Evolutionary conservation across 2,329 filamentous ascomycete species (phyloP), one percentile per base, ranked within the genome.

Genomic region (Sphaerulina musiva): DNA sequence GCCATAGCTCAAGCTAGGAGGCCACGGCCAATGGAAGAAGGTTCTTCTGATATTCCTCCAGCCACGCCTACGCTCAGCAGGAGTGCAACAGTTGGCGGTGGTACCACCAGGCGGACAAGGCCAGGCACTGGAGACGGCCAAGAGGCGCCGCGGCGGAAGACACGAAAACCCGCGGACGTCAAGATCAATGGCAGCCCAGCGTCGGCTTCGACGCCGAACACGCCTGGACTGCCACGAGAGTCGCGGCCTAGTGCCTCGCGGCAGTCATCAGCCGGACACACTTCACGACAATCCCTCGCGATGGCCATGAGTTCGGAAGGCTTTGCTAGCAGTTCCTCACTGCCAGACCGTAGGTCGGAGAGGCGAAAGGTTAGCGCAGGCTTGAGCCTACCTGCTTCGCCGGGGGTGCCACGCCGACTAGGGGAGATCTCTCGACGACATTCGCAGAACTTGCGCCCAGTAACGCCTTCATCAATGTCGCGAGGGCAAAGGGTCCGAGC

Each of bases 1-100:
- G 89, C 88, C 44, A 83, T 93, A 64, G 87, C 87, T 14, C 88
- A 93, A 72, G 87, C 88, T 44, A 79, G 87, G 57, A 89, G 87
- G 69, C 86, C 87, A 14, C 80, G 86, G 59, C 80, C 80, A 4
- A 73, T 78, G 7, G 78, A 80, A 59, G 79, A 85, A 63, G 78
- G 79, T 42, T 80, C 84, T 64, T 78, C 80, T 45, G 84, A 87
- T 62, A 73, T 78, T 36, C 73, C 70, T 54, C 75, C 72, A 62
- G 76, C 72, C 68, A 74, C 70, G 60, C 78, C 77, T 64, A 84
- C 82, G 68, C 75, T 86, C 41, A 72, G 76, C 26, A 79, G 86
- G 61, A 87, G 87, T 61, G 83, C 89, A 58, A 91, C 87, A 2
- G 80, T 88, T 2, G 82, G 73, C 4, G 68, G 70, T 7, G 69